Conservation (phyloP, 331 rosid species). For the Rosa hybrid region DNA sequence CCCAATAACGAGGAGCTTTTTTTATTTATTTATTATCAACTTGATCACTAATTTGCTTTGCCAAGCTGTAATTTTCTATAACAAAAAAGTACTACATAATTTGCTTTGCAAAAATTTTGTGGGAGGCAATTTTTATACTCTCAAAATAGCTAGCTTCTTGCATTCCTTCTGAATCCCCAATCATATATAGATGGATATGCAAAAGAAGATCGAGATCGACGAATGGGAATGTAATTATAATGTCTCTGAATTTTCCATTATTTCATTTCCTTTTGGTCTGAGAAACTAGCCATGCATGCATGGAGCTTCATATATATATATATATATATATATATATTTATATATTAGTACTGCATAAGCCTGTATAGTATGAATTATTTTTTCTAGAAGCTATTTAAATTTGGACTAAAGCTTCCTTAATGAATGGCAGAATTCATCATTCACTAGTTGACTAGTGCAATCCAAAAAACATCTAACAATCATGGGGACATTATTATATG, state of each 20-base stretch:
- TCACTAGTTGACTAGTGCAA: not conserved
- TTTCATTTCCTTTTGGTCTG: not conserved
- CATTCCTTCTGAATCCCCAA: not conserved
- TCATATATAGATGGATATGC: not conserved
- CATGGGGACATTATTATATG: not conserved
- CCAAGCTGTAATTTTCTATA: not conserved
- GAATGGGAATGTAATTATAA: not conserved
- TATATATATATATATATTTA: no score
- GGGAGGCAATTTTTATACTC: not conserved
- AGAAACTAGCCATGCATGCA: not conserved
- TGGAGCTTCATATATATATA: no score
- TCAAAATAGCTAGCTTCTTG: not conserved
- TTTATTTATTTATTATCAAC: not conserved
- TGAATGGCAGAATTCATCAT: not conserved
- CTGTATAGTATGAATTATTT: no score
- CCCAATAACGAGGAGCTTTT: not conserved
- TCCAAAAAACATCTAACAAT: not conserved
- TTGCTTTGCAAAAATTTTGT: not conserved
- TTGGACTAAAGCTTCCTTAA: not conserved
- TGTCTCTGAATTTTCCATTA: not conserved
- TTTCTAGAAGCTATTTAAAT: not conserved
- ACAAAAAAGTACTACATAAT: not conserved
- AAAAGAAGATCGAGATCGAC: not conserved
- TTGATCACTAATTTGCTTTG: slow-evolving; percentile 9
- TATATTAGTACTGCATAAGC: no score